A percentile compares a stretch with the other conserved stretches of the same genome.
These are phyloP conservation scores for Dryas drummondii DNA, from an alignment of 306 rosid genomes.

Conservation along the genomic window DNA sequence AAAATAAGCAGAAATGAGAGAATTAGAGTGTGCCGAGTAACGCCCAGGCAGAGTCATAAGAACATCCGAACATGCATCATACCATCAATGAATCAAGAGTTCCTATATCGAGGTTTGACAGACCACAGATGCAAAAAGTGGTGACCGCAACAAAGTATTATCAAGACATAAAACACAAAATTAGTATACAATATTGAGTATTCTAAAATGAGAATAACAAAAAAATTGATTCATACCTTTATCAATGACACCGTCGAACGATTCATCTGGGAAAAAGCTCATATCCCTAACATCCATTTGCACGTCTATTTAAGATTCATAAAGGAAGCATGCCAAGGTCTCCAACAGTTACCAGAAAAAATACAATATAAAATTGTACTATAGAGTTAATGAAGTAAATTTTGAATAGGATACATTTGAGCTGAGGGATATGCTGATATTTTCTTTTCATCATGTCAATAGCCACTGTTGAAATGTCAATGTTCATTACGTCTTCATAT, in stretches of 20 bases:
- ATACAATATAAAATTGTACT: not conserved
- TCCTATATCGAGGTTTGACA: slow-evolving; percentile 48
- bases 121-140: slow-evolving; percentile 30
- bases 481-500: slow-evolving; percentile 67
- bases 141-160: slow-evolving; percentile 30
- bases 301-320: slow-evolving; percentile 52
- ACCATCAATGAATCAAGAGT: slow-evolving; percentile 99
- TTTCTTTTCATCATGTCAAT: slow-evolving; percentile 78
- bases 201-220: slow-evolving; percentile 2
- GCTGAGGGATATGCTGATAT: slow-evolving; percentile 69
- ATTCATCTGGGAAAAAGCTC: slow-evolving; percentile 81
- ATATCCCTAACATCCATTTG: slow-evolving; percentile 93
- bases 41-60: slow-evolving; percentile 5
- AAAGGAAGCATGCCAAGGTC: slow-evolving; percentile 25
- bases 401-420: slow-evolving; percentile 66
- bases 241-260: slow-evolving; percentile 74
- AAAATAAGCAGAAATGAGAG: slow-evolving; percentile 22
- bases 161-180: slow-evolving; percentile 21
- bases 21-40: slow-evolving; percentile 31
- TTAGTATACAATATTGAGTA: slow-evolving; percentile 22
- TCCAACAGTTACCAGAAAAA: slow-evolving; percentile 5
- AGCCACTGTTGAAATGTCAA: slow-evolving; percentile 89
- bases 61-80: slow-evolving; percentile 35
- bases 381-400: not conserved
- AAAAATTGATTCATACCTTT: slow-evolving; percentile 51